These are phyloP conservation scores for Diplodia scrobiculata DNA, from an alignment of 2,329 filamentous ascomycete genomes.

Conservation along the genomic window DNA sequence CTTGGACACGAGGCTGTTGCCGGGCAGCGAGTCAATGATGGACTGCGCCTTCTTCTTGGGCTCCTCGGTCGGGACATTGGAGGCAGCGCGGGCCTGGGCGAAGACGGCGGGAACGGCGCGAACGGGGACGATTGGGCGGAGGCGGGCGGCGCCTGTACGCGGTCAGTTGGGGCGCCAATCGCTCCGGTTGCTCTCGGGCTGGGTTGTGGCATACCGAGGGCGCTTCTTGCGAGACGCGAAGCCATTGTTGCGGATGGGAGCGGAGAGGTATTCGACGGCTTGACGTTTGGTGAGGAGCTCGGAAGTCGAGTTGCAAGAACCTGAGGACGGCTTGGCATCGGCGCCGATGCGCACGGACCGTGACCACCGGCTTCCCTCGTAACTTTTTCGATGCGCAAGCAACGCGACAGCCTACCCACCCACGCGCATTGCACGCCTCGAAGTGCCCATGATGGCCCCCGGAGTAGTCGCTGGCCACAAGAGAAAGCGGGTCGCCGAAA, in stretches of 20 bases:
- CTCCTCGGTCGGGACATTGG: slow-evolving; percentile 79
- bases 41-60: slow-evolving; percentile 97
- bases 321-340: slow-evolving; percentile 30
- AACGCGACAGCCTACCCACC: not conserved
- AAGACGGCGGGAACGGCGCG: slow-evolving; percentile 69
- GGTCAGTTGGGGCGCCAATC: slow-evolving; percentile 47
- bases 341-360: slow-evolving; percentile 13
- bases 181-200: slow-evolving; percentile 37
- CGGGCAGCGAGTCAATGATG: slow-evolving; percentile 88
- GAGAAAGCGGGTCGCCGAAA: slow-evolving; percentile 47
- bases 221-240: slow-evolving; percentile 94
- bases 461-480: slow-evolving; percentile 44
- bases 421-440: not conserved
- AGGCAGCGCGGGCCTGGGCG: slow-evolving; percentile 68
- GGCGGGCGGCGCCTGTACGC: slow-evolving; percentile 77
- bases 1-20: slow-evolving; percentile 91
- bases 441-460: slow-evolving; percentile 44
- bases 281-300: slow-evolving; percentile 38
- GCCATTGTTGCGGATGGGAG: slow-evolving; percentile 73
- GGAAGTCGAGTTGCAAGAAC: slow-evolving; percentile 27
- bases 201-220: slow-evolving; percentile 72
- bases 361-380: not conserved
- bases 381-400: slow-evolving; percentile 24
- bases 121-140: slow-evolving; percentile 73
- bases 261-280: slow-evolving; percentile 41